Evolutionary conservation across 2,329 filamentous ascomycete genomes (phyloP).

Genomic region (Cladosporium cucumerinum): DNA sequence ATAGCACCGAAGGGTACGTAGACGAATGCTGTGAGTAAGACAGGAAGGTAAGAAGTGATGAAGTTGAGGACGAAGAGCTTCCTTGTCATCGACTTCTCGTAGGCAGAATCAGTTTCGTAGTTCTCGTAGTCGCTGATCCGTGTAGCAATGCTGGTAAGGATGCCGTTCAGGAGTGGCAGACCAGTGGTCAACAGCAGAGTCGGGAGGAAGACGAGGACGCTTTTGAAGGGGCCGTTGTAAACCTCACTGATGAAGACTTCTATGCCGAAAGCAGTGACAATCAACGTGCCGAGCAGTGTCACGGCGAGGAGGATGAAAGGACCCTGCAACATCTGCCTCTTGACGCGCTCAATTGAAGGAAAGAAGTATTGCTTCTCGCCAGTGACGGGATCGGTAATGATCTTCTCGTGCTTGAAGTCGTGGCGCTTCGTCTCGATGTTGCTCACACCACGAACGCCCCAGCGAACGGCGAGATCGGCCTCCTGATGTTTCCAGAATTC

Average conservation of each 20-base stretch:
- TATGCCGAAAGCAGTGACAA: constrained; percentile 82
- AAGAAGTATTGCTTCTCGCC: constrained; percentile 76
- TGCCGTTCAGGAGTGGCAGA: constrained; percentile 71
- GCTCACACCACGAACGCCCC: constrained; percentile 83
- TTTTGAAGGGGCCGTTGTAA: constrained; percentile 84
- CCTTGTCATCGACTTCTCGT: constrained; percentile 78
- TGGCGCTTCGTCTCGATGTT: constrained; percentile 72
- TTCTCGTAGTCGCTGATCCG: constrained; percentile 82
- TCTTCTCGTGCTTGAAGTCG: constrained; percentile 76
- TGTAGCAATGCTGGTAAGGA: constrained; percentile 74
- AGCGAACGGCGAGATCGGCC: constrained; percentile 77
- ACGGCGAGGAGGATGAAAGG: constrained; percentile 78
- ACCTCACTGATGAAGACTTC: constrained; percentile 96
- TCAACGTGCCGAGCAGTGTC: constrained; percentile 71
- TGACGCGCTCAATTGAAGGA: constrained; percentile 68
- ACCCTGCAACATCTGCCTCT: constrained; percentile 74
- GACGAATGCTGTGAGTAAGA: constrained; percentile 89
- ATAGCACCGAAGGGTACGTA: constrained; percentile 87
- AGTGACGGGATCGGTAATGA: constrained; percentile 74
- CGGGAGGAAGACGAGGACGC: constrained; percentile 80
- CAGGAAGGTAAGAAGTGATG: constrained; percentile 88
- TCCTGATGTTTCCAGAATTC: constrained; percentile 97
- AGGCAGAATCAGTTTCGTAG: constrained; percentile 81
- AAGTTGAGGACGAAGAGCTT: constrained; percentile 97
- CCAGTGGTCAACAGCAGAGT: constrained; percentile 80